Evolutionary conservation across 1,284 basidiomycete genomes (phyloP).

Genomic region (Agaricales sp.): DNA sequence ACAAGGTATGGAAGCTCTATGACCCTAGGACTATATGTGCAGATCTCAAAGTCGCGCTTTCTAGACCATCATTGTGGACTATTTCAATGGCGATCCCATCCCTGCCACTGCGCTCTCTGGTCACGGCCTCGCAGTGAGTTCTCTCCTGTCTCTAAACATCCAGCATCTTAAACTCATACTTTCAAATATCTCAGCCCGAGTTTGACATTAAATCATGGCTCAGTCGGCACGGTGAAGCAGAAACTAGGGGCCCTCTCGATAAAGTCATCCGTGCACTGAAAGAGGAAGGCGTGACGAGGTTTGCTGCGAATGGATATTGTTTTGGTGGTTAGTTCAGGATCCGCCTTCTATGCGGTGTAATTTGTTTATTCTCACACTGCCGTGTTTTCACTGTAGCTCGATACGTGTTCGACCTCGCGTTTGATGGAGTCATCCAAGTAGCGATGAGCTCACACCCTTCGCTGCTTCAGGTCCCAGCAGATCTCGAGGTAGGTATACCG

Average conservation of each 20-base stretch:
- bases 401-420: too few relatives aligned
- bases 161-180: too few relatives aligned
- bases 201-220: slow-evolving; percentile 16
- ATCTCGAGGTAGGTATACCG: too few relatives aligned
- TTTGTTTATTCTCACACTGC: slow-evolving; percentile 16
- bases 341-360: slow-evolving; percentile 20
- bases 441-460: too few relatives aligned
- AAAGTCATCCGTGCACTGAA: slow-evolving; percentile 17
- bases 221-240: slow-evolving; percentile 12
- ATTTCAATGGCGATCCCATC: slow-evolving; percentile 30
- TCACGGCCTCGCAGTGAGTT: too few relatives aligned
- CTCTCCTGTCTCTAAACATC: too few relatives aligned
- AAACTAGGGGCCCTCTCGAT: slow-evolving; percentile 15
- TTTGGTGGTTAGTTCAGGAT: slow-evolving; percentile 10
- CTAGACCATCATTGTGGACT: slow-evolving; percentile 26
- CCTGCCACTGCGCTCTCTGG: slow-evolving; percentile 7
- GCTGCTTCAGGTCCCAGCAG: too few relatives aligned
- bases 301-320: slow-evolving; percentile 19
- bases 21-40: background rate
- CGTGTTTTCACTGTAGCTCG: slow-evolving; percentile 6
- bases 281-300: slow-evolving; percentile 16
- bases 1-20: slow-evolving; percentile 23
- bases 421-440: too few relatives aligned
- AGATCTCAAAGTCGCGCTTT: background rate
- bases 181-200: too few relatives aligned